These are phyloP conservation scores for Darksidea phi DNA, from an alignment of 495 filamentous ascomycete genomes.

Conservation along the genomic window DNA sequence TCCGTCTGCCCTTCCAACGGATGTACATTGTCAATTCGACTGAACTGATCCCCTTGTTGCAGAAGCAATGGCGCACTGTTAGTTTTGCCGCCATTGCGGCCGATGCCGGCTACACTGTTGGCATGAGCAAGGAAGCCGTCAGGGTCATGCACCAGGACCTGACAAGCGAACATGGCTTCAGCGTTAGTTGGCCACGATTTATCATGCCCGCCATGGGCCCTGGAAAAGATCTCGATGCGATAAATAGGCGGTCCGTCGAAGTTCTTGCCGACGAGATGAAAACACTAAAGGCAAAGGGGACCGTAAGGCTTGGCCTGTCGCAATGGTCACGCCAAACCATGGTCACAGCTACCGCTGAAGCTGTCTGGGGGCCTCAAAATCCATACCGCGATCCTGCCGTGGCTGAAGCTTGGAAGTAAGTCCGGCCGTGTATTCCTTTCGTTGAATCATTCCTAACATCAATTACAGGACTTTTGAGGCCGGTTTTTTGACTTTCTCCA, in stretches of 20 bases:
- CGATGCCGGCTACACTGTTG: slow-evolving; percentile 38
- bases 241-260: slow-evolving; percentile 41
- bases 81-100: slow-evolving; percentile 43
- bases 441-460: slow-evolving; percentile 21
- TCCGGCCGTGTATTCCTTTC: not conserved
- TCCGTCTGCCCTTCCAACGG: slow-evolving; percentile 37
- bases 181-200: not conserved
- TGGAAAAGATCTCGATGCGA: slow-evolving; percentile 40
- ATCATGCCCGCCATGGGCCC: slow-evolving; percentile 24
- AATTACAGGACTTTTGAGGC: too few species aligned
- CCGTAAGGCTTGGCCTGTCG: too few species aligned
- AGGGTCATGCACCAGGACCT: not conserved
- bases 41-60: slow-evolving; percentile 40
- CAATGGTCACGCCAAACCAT: too few species aligned
- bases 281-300: too few species aligned
- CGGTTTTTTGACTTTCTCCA: too few species aligned
- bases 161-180: slow-evolving; percentile 11
- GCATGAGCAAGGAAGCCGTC: slow-evolving; percentile 35
- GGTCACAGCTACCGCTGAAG: slow-evolving; percentile 46
- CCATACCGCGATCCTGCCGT: slow-evolving; percentile 47
- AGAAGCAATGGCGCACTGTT: slow-evolving; percentile 40
- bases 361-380: slow-evolving; percentile 51
- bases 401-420: slow-evolving; percentile 50
- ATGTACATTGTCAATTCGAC: slow-evolving; percentile 43
- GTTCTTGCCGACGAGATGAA: slow-evolving; percentile 35